Evolutionary conservation across 805 yeast genomes (phyloP).

Genomic region (Teunomyces pallodes): DNA sequence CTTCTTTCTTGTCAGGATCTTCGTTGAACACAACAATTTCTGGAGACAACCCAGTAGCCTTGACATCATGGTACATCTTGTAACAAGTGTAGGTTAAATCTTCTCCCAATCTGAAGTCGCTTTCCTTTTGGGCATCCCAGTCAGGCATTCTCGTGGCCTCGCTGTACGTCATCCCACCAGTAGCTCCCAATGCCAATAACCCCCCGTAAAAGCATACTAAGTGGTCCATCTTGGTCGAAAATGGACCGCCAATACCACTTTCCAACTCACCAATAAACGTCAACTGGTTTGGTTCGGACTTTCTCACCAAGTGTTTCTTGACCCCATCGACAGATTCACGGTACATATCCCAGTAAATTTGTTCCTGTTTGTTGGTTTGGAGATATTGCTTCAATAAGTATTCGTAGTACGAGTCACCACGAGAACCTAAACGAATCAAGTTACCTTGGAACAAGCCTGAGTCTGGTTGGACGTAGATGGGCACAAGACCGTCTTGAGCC

Average conservation of each 20-base stretch:
- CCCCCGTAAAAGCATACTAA: slow-evolving; percentile 92
- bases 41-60: slow-evolving; percentile 75
- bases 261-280: slow-evolving; percentile 78
- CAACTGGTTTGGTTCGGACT: slow-evolving; percentile 60
- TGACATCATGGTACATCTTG: slow-evolving; percentile 69
- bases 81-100: slow-evolving; percentile 80
- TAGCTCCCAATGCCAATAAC: slow-evolving; percentile 82
- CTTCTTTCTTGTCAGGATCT: slow-evolving; percentile 43
- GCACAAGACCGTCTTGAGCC: slow-evolving; percentile 74
- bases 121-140: slow-evolving; percentile 60
- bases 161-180: slow-evolving; percentile 60
- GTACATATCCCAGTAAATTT: slow-evolving; percentile 69
- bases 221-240: slow-evolving; percentile 84
- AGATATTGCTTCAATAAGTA: slow-evolving; percentile 81
- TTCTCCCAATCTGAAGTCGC: slow-evolving; percentile 66
- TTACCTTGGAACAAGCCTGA: slow-evolving; percentile 65
- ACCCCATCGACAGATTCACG: slow-evolving; percentile 76
- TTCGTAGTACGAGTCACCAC: slow-evolving; percentile 94
- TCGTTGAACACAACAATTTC: slow-evolving; percentile 84
- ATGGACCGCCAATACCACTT: slow-evolving; percentile 56
- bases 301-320: slow-evolving; percentile 57
- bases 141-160: slow-evolving; percentile 52
- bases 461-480: slow-evolving; percentile 74
- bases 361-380: slow-evolving; percentile 64
- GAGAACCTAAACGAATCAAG: slow-evolving; percentile 76